Evolutionary conservation across 768 basidiomycete genomes (phyloP).

Genomic region (Podaxis carcinomalis): DNA sequence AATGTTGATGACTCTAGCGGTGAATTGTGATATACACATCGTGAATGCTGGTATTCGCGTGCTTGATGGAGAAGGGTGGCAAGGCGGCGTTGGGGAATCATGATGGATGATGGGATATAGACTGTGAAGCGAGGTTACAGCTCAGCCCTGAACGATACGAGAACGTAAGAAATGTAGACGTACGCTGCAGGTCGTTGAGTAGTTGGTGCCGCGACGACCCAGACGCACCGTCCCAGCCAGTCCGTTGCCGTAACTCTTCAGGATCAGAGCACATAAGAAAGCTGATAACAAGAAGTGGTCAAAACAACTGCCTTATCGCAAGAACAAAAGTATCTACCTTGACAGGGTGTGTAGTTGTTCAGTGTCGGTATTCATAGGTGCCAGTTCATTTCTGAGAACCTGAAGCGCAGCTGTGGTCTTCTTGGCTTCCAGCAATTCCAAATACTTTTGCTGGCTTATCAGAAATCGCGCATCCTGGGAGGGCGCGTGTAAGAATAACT

Average conservation of each 20-base stretch:
- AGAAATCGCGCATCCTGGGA: slow-evolving; percentile 77
- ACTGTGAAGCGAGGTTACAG: slow-evolving; percentile 38
- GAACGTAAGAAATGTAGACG: slow-evolving; percentile 17
- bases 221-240: slow-evolving; percentile 86
- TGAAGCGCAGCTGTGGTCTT: slow-evolving; percentile 79
- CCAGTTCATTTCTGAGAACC: slow-evolving; percentile 84
- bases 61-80: slow-evolving; percentile 84
- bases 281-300: slow-evolving; percentile 35
- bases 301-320: slow-evolving; percentile 12
- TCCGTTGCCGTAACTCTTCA: slow-evolving; percentile 75
- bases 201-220: slow-evolving; percentile 75
- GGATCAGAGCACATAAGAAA: slow-evolving; percentile 90
- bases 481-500: slow-evolving; percentile 14
- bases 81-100: slow-evolving; percentile 91
- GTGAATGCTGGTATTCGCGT: slow-evolving; percentile 69
- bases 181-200: slow-evolving; percentile 81
- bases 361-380: slow-evolving; percentile 73
- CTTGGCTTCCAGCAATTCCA: slow-evolving; percentile 83
- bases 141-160: not conserved
- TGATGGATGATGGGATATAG: slow-evolving; percentile 84
- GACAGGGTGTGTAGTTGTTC: slow-evolving; percentile 85
- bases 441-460: slow-evolving; percentile 93
- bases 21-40: slow-evolving; percentile 85
- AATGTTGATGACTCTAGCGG: slow-evolving; percentile 52
- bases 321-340: slow-evolving; percentile 44